Base-by-base conservation (phyloP, 805 yeast genomes). In the Wickerhamomyces xylosicus region DNA sequence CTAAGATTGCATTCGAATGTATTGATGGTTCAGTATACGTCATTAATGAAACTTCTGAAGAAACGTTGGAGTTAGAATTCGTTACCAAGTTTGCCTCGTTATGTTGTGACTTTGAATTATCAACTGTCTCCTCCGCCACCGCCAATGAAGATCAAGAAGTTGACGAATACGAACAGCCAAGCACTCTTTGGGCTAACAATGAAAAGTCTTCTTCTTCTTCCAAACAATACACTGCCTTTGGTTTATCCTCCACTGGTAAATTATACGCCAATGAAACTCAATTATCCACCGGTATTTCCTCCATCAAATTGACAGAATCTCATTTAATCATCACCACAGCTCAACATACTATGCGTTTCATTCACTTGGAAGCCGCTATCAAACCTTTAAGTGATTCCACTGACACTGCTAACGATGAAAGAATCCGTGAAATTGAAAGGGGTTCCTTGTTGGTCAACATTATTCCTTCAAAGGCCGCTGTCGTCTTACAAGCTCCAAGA, bases 401-500 rank as follows among this genome's bases (percentile, higher is more conserved):
- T 13, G 63, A 58, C 11, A 51, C 55, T 14, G 58, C 57, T 13
- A 58, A 53, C 14, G 96, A 86, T 58, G 98, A 90, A 62, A 75
- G 97, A 61, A 71, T 81, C 14, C 75, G 99, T 50, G 75, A 80
- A 42, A 79, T 92, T 39, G 99, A 92, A 61, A 71, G 96, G 47
- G 97, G 98, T 1, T 86, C 97, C 0, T 50, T 83, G n/a, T 60
- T 92, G 36, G 85, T 90, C 0, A 67, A 87, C 31, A 75, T 76
- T 2, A 80, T 87, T 52, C 96, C 97, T 1, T 75, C 90, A 0
- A 81, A 75, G 40, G 78, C 87, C 41, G 72, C 89, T 1, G 87
- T 94, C 16, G 77, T 85, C 4, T 66, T 92, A 38, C 96, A 92
- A 58, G 96, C 96, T 4, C 95, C 95, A 42, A 74, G 99, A 57